Base-by-base conservation (phyloP, 1,284 basidiomycete genomes). In the Cutaneotrichosporon sp. region DNA sequence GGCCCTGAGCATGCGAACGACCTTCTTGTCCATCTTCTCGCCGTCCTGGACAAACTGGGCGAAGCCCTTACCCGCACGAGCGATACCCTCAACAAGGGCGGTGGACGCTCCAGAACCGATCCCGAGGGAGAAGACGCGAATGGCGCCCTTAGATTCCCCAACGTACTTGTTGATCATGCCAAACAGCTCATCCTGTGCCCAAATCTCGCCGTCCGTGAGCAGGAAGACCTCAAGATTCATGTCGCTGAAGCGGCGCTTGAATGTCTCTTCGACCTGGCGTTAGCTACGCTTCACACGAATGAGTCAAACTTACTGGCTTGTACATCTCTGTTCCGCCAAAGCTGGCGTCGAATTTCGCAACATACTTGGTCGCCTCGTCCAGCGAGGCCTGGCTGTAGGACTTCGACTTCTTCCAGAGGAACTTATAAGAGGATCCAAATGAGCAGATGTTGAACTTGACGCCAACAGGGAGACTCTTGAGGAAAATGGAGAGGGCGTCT, bases 191-290 rank as follows among this genome's bases (percentile, higher is more conserved):
- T 57, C 50, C 42, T 62, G 55, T 20, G 59, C 55, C 59, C 60
- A 62, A n/a, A 62, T 61, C 27, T 60, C 64, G 24, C 66, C 64
- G 22, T 68, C 66, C 9, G 66, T 68, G 17, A 68, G 58, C 9
- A 66, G 34, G 43, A 68, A 62, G n/a, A 68, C 53, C 34, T 51
- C 49, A 2, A 65, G 61, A 32, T 64, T 54, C 12, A 47, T 27
- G 29, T 57, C 58, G 9, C 5, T 35, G 46, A 48, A 54, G n/a
- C 63, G 61, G 4, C 39, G 26, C 7, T 49, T 45, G 52, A 66
- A 60, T 1, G 52, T 53, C 1, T 8, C 49, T 11, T 61, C 46
- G 17, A 68, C 24, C 38, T 41, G 38, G 11, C 9, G 22, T 41
- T 16, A 41, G 38, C 38, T 5, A 14, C 14, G 5, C 12, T 8